Conservation (phyloP, 2,329 filamentous ascomycete genomes). For the Coniochaeta ligniaria region DNA sequence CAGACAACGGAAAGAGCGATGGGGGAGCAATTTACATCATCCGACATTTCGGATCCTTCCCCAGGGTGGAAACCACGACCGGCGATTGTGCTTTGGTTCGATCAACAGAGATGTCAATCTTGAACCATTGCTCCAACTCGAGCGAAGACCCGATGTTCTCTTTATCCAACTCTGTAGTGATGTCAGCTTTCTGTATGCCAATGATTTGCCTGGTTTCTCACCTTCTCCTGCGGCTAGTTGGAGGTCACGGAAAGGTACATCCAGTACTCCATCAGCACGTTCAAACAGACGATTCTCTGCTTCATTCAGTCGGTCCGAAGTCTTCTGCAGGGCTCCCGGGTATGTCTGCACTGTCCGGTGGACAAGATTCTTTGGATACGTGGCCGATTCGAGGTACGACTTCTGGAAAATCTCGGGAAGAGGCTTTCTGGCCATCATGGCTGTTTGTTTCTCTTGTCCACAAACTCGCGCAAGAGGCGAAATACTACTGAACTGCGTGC, state of each 20-base stretch:
- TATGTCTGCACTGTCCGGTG: conserved; percentile 2
- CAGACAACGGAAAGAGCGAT: background rate
- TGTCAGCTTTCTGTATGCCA: background rate
- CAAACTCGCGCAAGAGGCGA: too few species aligned
- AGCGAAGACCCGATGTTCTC: background rate
- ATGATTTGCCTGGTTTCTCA: background rate
- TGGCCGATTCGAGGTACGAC: background rate
- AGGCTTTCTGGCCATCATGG: background rate
- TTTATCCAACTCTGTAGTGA: background rate
- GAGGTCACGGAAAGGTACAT: background rate
- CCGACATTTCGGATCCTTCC: background rate
- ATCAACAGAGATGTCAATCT: background rate
- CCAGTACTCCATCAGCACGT: background rate
- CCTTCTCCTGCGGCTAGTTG: background rate
- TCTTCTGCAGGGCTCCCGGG: background rate
- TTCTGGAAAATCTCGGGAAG: background rate
- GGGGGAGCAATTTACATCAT: background rate
- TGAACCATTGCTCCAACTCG: background rate
- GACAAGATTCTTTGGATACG: background rate
- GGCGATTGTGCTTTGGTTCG: background rate
- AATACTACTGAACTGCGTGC: background rate
- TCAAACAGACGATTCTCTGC: background rate
- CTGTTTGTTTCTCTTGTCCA: background rate
- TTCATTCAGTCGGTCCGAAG: background rate
- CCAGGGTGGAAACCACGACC: background rate